Evolutionary conservation across 345 rosid genomes (phyloP).

Genomic region (Eucalyptus pauciflora): DNA sequence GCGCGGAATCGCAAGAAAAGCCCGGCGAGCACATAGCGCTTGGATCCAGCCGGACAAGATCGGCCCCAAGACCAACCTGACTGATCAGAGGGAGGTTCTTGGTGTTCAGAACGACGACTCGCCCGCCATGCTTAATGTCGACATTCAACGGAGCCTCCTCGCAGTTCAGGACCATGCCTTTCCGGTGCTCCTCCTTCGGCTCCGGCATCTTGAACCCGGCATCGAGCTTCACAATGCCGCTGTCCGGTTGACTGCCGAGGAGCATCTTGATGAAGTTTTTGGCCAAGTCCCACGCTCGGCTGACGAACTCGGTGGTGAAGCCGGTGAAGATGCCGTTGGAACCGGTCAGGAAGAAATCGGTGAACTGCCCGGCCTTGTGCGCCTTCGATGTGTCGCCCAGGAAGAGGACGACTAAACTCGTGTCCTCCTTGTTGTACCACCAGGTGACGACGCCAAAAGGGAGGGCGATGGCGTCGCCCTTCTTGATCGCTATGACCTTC

Average conservation of each 20-base stretch:
- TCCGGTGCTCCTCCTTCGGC: conserved; percentile 39
- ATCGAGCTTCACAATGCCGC: conserved; percentile 63
- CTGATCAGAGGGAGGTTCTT: conserved; percentile 81
- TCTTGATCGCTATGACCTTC: conserved; percentile 64
- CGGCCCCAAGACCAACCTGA: conserved; percentile 84
- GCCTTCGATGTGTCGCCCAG: conserved; percentile 76
- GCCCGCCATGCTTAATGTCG: conserved; percentile 66
- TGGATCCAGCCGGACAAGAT: conserved; percentile 67
- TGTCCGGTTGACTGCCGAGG: conserved; percentile 33
- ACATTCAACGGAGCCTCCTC: conserved; percentile 80
- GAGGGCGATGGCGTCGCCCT: conserved; percentile 84
- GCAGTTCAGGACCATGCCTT: conserved; percentile 64
- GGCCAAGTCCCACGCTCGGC: conserved; percentile 64
- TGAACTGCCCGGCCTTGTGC: conserved; percentile 70
- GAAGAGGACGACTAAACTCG: conserved; percentile 62
- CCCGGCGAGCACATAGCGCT: conserved; percentile 97
- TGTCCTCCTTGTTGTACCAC: conserved; percentile 84
- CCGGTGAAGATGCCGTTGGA: conserved; percentile 73
- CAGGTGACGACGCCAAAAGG: conserved; percentile 90
- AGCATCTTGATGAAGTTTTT: conserved; percentile 34
- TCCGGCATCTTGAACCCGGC: conserved; percentile 38
- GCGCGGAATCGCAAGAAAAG: conserved; percentile 84
- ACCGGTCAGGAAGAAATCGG: conserved; percentile 71
- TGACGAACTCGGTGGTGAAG: conserved; percentile 64
- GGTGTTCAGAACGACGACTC: conserved; percentile 76